phyloP scores from a whole-genome alignment of 2,329 filamentous ascomycete species.

The Aspergillus floridensis region DNA sequence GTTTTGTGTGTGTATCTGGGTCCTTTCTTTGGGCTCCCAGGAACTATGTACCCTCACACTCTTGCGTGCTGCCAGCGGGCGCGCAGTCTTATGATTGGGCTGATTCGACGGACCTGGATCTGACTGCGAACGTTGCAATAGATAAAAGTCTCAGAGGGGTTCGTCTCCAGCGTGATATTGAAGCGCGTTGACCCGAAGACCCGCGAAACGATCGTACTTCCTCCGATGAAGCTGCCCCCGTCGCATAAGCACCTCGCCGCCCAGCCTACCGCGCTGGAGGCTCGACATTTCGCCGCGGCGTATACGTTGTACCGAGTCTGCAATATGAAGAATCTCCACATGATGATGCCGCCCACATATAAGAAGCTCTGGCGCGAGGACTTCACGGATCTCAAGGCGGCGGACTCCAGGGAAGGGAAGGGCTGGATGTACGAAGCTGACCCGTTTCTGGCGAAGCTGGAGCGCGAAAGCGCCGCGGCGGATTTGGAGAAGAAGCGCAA shows the following conservation, averaged over 20 bases:
- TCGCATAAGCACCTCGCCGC: slow-evolving; percentile 72
- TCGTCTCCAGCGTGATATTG: slow-evolving; percentile 77
- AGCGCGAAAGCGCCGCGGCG: slow-evolving; percentile 74
- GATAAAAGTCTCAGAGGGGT: slow-evolving; percentile 69
- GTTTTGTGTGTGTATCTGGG: slow-evolving; percentile 11
- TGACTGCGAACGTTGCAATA: slow-evolving; percentile 19
- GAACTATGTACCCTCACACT: too few relatives aligned
- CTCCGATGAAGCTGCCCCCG: slow-evolving; percentile 77
- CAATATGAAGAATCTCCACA: slow-evolving; percentile 94
- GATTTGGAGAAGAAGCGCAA: slow-evolving; percentile 75
- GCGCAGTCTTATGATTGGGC: neutral
- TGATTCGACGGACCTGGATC: too few relatives aligned
- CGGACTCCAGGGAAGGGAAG: slow-evolving; percentile 72
- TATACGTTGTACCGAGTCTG: slow-evolving; percentile 89
- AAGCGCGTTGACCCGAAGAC: slow-evolving; percentile 75
- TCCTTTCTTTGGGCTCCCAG: neutral
- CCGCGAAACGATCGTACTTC: slow-evolving; percentile 68
- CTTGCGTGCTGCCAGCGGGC: too few relatives aligned
- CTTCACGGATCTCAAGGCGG: slow-evolving; percentile 76
- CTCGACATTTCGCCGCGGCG: slow-evolving; percentile 87
- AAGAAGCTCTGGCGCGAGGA: slow-evolving; percentile 85
- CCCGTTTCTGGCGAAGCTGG: slow-evolving; percentile 77
- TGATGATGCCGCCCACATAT: slow-evolving; percentile 88
- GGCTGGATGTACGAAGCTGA: slow-evolving; percentile 95
- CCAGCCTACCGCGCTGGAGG: slow-evolving; percentile 80